A percentile compares a stretch with the other conserved stretches of the same genome.
Conservation (phyloP, 2,329 filamentous ascomycete genomes). For the Xylaria sp. region DNA sequence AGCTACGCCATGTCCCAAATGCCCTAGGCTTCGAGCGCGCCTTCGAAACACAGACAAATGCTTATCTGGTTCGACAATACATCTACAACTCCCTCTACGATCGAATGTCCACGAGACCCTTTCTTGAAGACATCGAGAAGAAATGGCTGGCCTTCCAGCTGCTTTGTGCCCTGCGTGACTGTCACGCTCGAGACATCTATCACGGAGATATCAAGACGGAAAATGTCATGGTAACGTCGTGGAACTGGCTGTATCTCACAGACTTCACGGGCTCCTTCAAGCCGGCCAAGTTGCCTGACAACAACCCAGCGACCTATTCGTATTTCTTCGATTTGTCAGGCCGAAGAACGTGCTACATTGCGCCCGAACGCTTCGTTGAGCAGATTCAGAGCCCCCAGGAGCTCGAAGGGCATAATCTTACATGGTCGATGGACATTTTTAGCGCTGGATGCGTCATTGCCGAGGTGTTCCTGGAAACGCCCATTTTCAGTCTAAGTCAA, state of each 20-base stretch:
- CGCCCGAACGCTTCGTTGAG: constrained; percentile 85
- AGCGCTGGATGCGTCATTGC: constrained; percentile 96
- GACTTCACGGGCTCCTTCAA: constrained; percentile 98
- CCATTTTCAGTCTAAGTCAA: constrained; percentile 97
- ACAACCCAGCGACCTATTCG: constrained; percentile 96
- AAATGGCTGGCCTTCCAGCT: constrained; percentile 98
- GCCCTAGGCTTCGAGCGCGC: constrained; percentile 88
- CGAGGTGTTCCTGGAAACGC: constrained; percentile 91
- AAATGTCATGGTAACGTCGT: constrained; percentile 95
- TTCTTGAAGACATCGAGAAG: constrained; percentile 96
- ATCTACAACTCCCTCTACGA: constrained; percentile 98
- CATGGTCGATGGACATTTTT: constrained; percentile 99
- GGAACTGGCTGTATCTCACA: constrained; percentile 99
- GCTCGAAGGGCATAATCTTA: constrained; percentile 64
- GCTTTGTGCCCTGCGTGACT: constrained; percentile 89
- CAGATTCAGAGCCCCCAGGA: constrained; percentile 51
- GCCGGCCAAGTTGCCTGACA: constrained; percentile 88
- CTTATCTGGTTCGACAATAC: constrained; percentile 92
- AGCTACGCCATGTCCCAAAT: constrained; percentile 84
- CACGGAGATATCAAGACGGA: constrained; percentile 99
- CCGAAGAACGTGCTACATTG: constrained; percentile 90
- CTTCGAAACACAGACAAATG: constrained; percentile 88
- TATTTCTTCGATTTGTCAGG: constrained; percentile 97
- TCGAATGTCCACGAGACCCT: constrained; percentile 92
- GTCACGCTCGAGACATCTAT: constrained; percentile 85